Evolutionary conservation across 495 filamentous ascomycete genomes (phyloP), one percentile per base, ranked within the genome.

Genomic region (Cercophora sp.): DNA sequence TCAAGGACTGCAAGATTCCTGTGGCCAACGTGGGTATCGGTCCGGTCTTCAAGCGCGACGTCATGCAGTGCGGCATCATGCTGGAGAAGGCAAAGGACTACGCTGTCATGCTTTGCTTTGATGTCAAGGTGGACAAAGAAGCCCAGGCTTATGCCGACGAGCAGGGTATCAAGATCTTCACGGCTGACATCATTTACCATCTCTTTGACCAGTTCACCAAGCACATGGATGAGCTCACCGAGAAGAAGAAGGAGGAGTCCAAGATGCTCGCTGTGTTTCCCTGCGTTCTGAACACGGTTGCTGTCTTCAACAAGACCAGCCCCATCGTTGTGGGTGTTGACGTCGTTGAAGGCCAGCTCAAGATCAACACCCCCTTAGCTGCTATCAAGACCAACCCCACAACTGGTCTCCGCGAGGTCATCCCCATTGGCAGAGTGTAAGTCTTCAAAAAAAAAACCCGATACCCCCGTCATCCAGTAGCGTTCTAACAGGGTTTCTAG

Each of bases 41-140:
- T 34, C 94, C 94, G 20, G 92, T 99, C 37, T 97, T 85, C 81
- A 97, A 96, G 79, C 91, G 94, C 59, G 94, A 99, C 71, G 89
- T 99, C 46, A 93, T 97, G 83, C 91, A 92, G 69, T 89, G 87
- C 34, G 92, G 89, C 58, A 87, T 85, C 48, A 99, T 99, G 94
- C 74, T 97, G 53, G 94, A 99, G 75, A 96, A 96, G 71, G 82
- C 84, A 37, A 90, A 89, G 60, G 93, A 99, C 67, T 94, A 85
- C 55, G 94, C 94, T 20, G 90, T 97, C 67, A 99, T 99, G 94
- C 85, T 99, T 16, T 97, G 94, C 68, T 99, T 99, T 78, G 94
- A 99, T 65, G 94, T 99, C 68, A 96, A 96, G 75, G 87, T 99
- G 19, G 94, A 99, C 70, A 96, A 96, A 70, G 94, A 99, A 62